Evolutionary conservation across 495 filamentous ascomycete genomes (phyloP).

Genomic region (Hypoxylon lienhwacheense): DNA sequence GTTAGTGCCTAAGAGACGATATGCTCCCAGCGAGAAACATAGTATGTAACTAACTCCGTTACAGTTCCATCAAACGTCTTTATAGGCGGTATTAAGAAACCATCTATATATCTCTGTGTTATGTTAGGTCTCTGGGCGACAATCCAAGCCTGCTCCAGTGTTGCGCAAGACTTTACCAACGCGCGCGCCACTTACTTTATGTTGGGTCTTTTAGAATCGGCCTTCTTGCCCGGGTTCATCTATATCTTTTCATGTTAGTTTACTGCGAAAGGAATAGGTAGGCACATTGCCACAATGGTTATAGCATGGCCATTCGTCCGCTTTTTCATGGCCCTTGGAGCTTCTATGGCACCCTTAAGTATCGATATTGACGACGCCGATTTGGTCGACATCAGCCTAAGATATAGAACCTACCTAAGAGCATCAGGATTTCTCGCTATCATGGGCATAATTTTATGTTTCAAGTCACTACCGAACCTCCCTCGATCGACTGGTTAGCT

Average conservation of each 20-base stretch:
- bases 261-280: not conserved
- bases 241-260: slow-evolving; percentile 18
- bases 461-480: not conserved
- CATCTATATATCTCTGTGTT: not conserved
- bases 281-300: not conserved
- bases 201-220: slow-evolving; percentile 6
- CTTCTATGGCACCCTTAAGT: not conserved
- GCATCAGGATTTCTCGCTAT: not conserved
- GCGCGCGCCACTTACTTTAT: not conserved
- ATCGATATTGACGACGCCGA: no score
- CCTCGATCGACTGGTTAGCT: slow-evolving; percentile 11
- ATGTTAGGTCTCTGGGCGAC: not conserved
- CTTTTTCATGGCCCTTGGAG: not conserved
- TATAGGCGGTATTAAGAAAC: not conserved
- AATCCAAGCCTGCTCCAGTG: not conserved
- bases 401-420: not conserved
- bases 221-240: slow-evolving; percentile 6
- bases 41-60: not conserved
- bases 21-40: not conserved
- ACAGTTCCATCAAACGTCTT: slow-evolving; percentile 7
- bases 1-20: slow-evolving; percentile 1
- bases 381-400: not conserved
- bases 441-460: not conserved
- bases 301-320: not conserved
- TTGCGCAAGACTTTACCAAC: not conserved